phyloP scores from a whole-genome alignment of 768 basidiomycete species.

The Boletellus ananiceps region DNA sequence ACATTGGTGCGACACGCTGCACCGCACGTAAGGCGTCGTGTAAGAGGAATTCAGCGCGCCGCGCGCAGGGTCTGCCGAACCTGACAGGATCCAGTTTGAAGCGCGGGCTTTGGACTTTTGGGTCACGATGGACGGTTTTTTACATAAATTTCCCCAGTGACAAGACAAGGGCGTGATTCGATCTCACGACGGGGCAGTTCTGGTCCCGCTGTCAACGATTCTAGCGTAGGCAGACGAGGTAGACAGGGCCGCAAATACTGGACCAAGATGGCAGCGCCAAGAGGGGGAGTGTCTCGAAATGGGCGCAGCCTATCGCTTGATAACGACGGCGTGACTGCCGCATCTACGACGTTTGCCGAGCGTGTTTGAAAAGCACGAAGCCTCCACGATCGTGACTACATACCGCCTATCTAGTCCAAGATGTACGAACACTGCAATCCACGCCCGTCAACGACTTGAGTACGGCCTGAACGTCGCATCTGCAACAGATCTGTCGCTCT shows the following conservation, averaged over 20 bases:
- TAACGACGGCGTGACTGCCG: no score
- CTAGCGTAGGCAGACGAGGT: background rate
- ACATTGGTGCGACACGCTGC: no score
- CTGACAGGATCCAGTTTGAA: background rate
- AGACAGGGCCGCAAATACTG: background rate
- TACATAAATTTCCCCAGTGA: background rate
- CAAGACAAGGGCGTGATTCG: background rate
- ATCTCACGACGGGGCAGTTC: background rate
- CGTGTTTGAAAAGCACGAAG: no score
- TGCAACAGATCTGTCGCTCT: background rate
- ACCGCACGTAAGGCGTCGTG: no score
- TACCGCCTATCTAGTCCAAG: no score
- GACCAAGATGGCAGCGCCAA: background rate
- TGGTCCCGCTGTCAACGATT: slow-evolving; percentile 1
- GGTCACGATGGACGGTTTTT: background rate
- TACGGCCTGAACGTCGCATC: no score
- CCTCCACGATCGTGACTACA: no score
- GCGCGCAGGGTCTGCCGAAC: background rate
- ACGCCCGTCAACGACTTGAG: no score
- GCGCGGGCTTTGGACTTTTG: background rate
- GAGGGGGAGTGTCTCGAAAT: background rate
- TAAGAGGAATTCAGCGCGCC: no score
- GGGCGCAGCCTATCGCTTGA: background rate
- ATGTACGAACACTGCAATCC: no score
- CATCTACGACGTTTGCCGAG: no score